Conservation (phyloP, 495 filamentous ascomycete genomes). For the Xylaria longipes region DNA sequence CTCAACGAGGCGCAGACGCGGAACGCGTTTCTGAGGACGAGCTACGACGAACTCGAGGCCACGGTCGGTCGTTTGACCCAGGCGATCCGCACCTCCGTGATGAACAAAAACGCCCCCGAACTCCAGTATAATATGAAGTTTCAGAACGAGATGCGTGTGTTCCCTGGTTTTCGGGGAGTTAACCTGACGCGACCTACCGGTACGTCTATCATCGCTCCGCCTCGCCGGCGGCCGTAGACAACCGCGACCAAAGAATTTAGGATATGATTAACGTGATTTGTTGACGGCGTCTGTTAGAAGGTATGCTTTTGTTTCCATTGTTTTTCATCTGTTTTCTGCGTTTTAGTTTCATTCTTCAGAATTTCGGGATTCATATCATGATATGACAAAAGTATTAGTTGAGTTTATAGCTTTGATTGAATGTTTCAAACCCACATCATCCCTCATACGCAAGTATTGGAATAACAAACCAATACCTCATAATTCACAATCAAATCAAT, state of each 20-base stretch:
- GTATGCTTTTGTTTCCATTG: neutral
- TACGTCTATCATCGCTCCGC: neutral
- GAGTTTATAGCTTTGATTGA: neutral
- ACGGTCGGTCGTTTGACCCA: neutral
- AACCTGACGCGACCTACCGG: slow-evolving; percentile 2
- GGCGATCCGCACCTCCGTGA: neutral
- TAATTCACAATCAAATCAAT: neutral
- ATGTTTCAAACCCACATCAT: neutral
- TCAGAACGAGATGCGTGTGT: neutral
- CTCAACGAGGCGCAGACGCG: neutral
- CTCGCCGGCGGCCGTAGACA: neutral
- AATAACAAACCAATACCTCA: neutral
- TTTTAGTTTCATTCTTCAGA: neutral
- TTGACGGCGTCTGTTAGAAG: neutral
- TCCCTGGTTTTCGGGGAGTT: neutral
- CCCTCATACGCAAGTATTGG: neutral
- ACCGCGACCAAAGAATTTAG: neutral
- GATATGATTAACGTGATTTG: neutral
- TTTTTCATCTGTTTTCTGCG: neutral
- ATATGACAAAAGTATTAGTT: neutral
- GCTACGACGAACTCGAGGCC: neutral
- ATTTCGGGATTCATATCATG: neutral
- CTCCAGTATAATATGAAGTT: neutral
- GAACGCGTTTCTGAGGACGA: neutral
- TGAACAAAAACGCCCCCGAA: neutral